phyloP scores from a whole-genome alignment of 2,329 filamentous ascomycete genomes.

The Pseudonectria foliicola region DNA sequence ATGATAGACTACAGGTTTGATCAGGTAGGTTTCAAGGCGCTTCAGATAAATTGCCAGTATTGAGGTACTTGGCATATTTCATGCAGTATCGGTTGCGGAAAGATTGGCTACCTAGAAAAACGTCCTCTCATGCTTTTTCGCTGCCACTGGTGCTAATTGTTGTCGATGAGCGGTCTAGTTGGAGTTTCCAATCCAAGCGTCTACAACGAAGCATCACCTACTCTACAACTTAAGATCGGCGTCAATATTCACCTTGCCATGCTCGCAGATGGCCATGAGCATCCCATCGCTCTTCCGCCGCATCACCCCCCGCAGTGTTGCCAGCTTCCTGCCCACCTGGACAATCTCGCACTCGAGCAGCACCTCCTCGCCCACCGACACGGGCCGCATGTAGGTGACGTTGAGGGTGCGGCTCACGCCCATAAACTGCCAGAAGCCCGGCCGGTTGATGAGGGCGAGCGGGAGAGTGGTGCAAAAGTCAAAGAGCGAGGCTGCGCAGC shows the following conservation, averaged over 20 bases:
- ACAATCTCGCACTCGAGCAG: constrained; percentile 51
- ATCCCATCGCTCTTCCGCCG: constrained; percentile 44
- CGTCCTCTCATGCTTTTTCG: too few relatives aligned
- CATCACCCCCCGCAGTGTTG: constrained; percentile 48
- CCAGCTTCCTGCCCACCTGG: constrained; percentile 48
- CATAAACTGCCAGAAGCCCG: constrained; percentile 53
- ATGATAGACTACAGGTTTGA: too few relatives aligned
- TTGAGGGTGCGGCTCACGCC: constrained; percentile 61
- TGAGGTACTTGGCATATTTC: too few relatives aligned
- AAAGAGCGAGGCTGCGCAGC: constrained; percentile 59
- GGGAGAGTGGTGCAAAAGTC: constrained; percentile 58
- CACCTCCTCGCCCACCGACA: constrained; percentile 43
- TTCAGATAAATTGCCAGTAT: too few relatives aligned
- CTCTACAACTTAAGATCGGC: constrained; percentile 27
- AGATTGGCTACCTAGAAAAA: too few relatives aligned
- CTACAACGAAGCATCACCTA: too few relatives aligned
- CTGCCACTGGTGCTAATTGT: too few relatives aligned
- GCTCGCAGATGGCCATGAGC: constrained; percentile 52
- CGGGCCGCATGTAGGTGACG: constrained; percentile 60
- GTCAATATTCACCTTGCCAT: constrained; percentile 58
- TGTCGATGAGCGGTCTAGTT: too few relatives aligned
- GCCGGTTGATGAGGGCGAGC: constrained; percentile 47
- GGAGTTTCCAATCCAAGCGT: too few relatives aligned
- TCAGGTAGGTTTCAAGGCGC: too few relatives aligned
- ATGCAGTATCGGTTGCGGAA: too few relatives aligned